A percentile compares a stretch with the other conserved stretches of the same genome.
Conservation (phyloP, 768 basidiomycete species). For the Naganishia friedmannii region DNA sequence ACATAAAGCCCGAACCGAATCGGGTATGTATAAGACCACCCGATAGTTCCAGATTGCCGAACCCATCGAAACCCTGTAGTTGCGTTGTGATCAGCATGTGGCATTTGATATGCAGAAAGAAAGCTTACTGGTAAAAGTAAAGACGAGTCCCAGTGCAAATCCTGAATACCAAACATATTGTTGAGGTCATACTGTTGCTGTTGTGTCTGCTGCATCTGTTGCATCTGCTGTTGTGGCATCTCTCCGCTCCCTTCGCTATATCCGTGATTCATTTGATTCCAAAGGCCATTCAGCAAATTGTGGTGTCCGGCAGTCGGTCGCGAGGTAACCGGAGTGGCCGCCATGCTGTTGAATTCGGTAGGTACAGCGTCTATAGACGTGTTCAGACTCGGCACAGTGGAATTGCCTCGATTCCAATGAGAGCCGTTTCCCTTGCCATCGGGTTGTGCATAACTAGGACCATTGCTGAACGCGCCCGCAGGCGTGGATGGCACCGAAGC, state of each 20-base stretch:
- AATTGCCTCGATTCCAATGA: conserved; percentile 3
- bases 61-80: conserved; percentile 29
- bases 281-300: conserved; percentile 25
- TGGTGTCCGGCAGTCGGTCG: conserved; percentile 6
- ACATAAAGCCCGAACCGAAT: conserved; percentile 33
- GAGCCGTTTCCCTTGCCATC: conserved; percentile 1
- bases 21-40: conserved; percentile 32
- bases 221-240: conserved; percentile 5
- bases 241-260: conserved; percentile 11
- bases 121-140: conserved; percentile 29
- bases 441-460: background rate
- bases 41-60: conserved; percentile 31
- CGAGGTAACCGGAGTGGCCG: conserved; percentile 4
- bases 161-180: conserved; percentile 27
- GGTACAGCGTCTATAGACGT: background rate
- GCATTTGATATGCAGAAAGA: background rate
- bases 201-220: background rate
- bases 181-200: background rate
- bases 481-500: conserved; percentile 18
- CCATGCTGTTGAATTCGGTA: conserved; percentile 4
- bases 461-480: background rate
- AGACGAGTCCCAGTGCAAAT: conserved; percentile 32
- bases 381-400: background rate
- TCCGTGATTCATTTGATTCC: conserved; percentile 23
- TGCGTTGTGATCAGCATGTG: background rate